Base-by-base conservation (phyloP, 1,284 basidiomycete species). In the Microbotryomycetes sp. region DNA sequence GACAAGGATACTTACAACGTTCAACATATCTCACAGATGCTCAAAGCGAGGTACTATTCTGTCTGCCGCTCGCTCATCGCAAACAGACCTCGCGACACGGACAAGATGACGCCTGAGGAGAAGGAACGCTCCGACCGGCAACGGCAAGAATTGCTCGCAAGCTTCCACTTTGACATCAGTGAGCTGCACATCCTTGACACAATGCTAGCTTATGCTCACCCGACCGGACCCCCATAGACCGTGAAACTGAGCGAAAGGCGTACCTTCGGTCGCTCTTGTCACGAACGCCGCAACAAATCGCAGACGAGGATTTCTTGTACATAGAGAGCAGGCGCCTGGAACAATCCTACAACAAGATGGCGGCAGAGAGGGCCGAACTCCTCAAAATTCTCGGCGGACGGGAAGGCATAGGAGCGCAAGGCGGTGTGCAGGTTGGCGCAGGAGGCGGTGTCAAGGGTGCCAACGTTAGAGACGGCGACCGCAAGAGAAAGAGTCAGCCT, bases 301-400 rank as follows among this genome's bases (percentile, higher is more conserved):
- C 86, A 9, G 94, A 99, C 73, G 96, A 98, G 79, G 93, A 97
- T 71, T 89, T 91, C 4, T 80, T 99, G 0, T 98, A 91, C 76
- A 79, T 97, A 66, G 93, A 98, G 75, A 83, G 96, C 54, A 91
- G 94, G 72, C 84, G 91, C 13, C 81, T 98, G 54, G 93, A 97
- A 74, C 94, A 97, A 76, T 91, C 84, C 69, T 91, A 97, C 74
- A 82, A 87, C 50, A 83, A 82, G 60, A 97, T 96, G 78, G 87
- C 87, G 70, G 83, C 83, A 57, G 93, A 98, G 55, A 81, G 96
- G 7, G 92, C 97, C 67, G 90, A 92, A 51, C 81, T 99, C 28
- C 80, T 98, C 65, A 83, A 88, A 24, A 86, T 86, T 0, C 77
- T 98, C 13, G 77, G 75, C 3, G 76, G 75, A 4, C 72, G 75